phyloP scores from a whole-genome alignment of 495 filamentous ascomycete species.

The Cercophora sp. region DNA sequence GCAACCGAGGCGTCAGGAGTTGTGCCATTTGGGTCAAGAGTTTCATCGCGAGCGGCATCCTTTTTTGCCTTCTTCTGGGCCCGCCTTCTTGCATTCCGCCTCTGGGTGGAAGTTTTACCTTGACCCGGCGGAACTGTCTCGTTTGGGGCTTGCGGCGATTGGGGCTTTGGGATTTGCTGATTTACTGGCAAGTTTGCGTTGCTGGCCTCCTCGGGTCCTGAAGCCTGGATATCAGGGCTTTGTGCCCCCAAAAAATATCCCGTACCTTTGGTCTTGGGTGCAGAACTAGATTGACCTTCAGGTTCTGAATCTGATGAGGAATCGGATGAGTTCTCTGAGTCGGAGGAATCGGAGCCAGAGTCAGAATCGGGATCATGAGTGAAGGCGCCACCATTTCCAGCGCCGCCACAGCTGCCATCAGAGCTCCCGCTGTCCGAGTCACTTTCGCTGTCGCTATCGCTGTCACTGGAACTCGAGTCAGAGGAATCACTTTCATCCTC shows the following conservation, averaged over 20 bases:
- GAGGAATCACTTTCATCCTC: too few species aligned
- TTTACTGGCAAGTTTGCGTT: too few species aligned
- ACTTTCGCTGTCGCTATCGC: conserved; percentile 12
- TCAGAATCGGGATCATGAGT: conserved; percentile 4
- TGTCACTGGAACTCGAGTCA: too few species aligned
- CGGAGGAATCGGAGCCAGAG: background rate
- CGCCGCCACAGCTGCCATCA: conserved; percentile 1
- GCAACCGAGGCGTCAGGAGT: conserved; percentile 5
- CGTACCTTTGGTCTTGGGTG: background rate
- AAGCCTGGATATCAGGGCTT: too few species aligned
- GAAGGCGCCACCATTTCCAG: conserved; percentile 6
- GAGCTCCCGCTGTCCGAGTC: conserved; percentile 9
- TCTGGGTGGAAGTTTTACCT: conserved; percentile 36
- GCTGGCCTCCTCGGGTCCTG: too few species aligned
- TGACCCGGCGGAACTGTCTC: conserved; percentile 25
- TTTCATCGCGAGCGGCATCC: conserved; percentile 2
- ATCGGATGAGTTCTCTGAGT: background rate
- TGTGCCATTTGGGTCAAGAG: too few species aligned
- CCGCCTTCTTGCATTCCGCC: conserved; percentile 41
- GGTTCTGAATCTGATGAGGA: background rate
- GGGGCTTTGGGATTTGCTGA: too few species aligned
- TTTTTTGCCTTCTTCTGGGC: conserved; percentile 24
- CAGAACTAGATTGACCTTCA: background rate
- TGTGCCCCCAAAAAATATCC: too few species aligned
- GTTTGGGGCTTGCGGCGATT: too few species aligned